Evolutionary conservation across 106 monocot species (phyloP), one percentile per base, ranked within the genome.

Genomic region (Cymbidium sinense): DNA sequence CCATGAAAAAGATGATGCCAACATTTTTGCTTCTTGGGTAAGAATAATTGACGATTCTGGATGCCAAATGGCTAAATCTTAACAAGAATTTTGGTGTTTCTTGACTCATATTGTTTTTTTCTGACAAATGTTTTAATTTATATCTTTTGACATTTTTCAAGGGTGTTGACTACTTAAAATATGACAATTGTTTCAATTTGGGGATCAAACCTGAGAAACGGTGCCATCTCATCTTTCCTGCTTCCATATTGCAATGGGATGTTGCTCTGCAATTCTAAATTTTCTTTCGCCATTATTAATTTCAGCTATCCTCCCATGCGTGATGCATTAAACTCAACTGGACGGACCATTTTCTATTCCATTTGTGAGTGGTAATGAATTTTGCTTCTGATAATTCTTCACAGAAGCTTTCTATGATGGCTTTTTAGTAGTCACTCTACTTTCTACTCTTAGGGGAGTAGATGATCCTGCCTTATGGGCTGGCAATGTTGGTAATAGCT

Each of bases 381-480:
- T 23, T 39, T n/a, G 0, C 28, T 18, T 73, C 20, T 50, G 18
- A 64, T 81, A 31, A 1, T 81, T 36, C 78, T 34, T 9, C n/a
- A 70, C 17, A 29, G 78, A 0, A 43, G 23, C 64, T 13, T 70
- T 18, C 23, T 7, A 34, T 18, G 54, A 30, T 72, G 47, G 10
- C 64, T 70, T 75, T 5, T 64, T 50, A 23, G 11, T 82, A 7
- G 50, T 69, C 74, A 67, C 30, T 67, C 33, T 78, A 2, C 62
- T 58, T n/a, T 33, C 6, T 64, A 7, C 72, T 85, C 37, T 78
- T 34, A 99, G 98, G 98, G 98, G 98, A 67, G 88, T 64, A 65
- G 92, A 94, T 79, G 90, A 99, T 86, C 98, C 98, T 79, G 94
- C 94, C 12, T 85, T 92, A 80, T 99, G 98, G 98, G 98, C 94